A percentile compares a stretch with the other conserved stretches of the same genome.
phyloP scores from a whole-genome alignment of 768 basidiomycete species.

The Calocera viscosa region DNA sequence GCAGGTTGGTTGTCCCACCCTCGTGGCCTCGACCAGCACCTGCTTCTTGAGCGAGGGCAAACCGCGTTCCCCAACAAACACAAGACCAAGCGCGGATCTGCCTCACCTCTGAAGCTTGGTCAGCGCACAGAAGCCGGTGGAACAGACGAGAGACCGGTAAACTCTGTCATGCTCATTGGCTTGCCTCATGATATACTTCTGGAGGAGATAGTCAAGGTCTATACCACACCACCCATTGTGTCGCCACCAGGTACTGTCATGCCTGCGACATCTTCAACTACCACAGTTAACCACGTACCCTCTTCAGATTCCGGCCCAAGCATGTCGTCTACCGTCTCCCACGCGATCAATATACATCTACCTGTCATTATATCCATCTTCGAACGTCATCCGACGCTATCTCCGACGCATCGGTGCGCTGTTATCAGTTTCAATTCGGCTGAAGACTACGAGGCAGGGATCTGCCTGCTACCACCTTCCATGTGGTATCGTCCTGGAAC shows the following conservation, averaged over 20 bases:
- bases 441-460: not conserved
- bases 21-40: not conserved
- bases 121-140: too few relatives aligned
- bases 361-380: not conserved
- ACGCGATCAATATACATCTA: not conserved
- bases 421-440: not conserved
- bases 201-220: conserved; percentile 4
- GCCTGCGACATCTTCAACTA: not conserved
- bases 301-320: not conserved
- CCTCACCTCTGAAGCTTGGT: too few relatives aligned
- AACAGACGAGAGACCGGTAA: too few relatives aligned
- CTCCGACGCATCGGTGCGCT: not conserved
- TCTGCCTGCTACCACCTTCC: not conserved
- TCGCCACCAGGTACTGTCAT: not conserved
- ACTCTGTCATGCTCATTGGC: not conserved
- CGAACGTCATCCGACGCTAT: not conserved
- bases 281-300: not conserved
- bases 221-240: not conserved
- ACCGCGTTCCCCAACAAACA: too few relatives aligned
- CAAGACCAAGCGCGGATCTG: too few relatives aligned
- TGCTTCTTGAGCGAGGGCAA: too few relatives aligned
- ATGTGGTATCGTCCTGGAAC: not conserved
- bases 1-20: not conserved
- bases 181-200: not conserved
- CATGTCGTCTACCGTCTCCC: not conserved